Evolutionary conservation across 2,329 filamentous ascomycete genomes (phyloP).

Genomic region (Aspergillus bombycis): DNA sequence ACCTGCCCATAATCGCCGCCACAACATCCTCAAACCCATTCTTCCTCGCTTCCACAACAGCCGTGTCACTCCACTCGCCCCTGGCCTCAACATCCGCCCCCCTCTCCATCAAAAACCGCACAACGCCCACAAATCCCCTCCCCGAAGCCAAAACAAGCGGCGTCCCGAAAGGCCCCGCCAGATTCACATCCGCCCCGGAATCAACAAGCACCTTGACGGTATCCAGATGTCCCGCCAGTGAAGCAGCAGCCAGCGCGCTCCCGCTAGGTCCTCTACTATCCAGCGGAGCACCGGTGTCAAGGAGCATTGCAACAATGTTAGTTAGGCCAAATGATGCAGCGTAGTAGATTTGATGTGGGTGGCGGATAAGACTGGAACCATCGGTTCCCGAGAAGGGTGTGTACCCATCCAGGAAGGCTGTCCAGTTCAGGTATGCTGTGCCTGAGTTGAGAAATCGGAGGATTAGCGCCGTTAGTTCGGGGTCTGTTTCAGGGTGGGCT

Average conservation of each 20-base stretch:
- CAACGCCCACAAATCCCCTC: neutral
- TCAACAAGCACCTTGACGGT: slow-evolving; percentile 1
- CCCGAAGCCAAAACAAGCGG: neutral
- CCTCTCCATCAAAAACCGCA: neutral
- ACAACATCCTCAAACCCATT: neutral
- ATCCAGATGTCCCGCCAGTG: neutral
- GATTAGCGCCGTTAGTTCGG: neutral
- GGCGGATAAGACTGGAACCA: neutral
- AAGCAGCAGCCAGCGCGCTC: slow-evolving; percentile 2
- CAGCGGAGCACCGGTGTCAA: neutral
- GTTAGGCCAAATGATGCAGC: slow-evolving; percentile 1
- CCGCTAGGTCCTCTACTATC: neutral
- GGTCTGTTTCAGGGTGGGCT: neutral
- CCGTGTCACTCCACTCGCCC: neutral
- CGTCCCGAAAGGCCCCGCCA: neutral
- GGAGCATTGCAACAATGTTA: neutral
- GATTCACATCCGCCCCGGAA: neutral
- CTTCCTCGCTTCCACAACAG: neutral
- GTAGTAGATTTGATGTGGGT: neutral
- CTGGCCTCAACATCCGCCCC: neutral
- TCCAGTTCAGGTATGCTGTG: slow-evolving; percentile 3
- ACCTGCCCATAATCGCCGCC: neutral
- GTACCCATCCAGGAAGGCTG: slow-evolving; percentile 1
- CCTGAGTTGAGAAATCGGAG: neutral
- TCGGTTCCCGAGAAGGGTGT: neutral